Percentiles rank a stretch among this genome's conserved stretches.
Evolutionary conservation across 441 rosid genomes (phyloP).

Genomic region (Arabidopsis hybrid): DNA sequence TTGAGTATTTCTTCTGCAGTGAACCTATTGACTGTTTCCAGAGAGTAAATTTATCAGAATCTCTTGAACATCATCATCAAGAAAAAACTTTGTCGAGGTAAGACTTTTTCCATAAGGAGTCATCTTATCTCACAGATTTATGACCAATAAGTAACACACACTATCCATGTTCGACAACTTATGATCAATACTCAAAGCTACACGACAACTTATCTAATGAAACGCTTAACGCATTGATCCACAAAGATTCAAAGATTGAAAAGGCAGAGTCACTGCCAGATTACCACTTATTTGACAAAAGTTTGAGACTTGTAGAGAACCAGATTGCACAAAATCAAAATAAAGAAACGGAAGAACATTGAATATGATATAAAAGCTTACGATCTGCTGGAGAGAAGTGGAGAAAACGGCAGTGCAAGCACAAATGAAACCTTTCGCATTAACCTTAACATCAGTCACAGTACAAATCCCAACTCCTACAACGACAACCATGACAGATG

Average conservation of each 20-base stretch:
- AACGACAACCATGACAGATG: slow-evolving; percentile 89
- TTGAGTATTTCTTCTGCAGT: slow-evolving; percentile 84
- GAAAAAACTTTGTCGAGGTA: background rate
- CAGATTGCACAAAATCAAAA: background rate
- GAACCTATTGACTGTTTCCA: slow-evolving; percentile 88
- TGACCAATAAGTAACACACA: background rate
- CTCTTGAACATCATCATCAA: slow-evolving; percentile 30
- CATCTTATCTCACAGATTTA: background rate
- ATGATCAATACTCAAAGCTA: slow-evolving; percentile 9
- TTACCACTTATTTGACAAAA: slow-evolving; percentile 8
- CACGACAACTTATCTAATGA: background rate
- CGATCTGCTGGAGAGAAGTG: slow-evolving; percentile 96
- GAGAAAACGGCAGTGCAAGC: slow-evolving; percentile 81
- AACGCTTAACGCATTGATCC: background rate
- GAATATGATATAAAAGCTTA: slow-evolving; percentile 48
- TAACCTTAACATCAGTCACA: slow-evolving; percentile 93
- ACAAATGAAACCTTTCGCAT: slow-evolving; percentile 86
- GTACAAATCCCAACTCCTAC: slow-evolving; percentile 96
- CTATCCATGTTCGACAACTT: background rate
- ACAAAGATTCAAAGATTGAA: background rate
- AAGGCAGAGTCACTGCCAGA: background rate
- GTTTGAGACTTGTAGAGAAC: slow-evolving; percentile 3
- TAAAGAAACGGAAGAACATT: background rate
- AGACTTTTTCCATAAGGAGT: background rate
- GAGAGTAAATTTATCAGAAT: background rate